phyloP scores from a whole-genome alignment of 1,139 yeast genomes.

The Pichia sp. region DNA sequence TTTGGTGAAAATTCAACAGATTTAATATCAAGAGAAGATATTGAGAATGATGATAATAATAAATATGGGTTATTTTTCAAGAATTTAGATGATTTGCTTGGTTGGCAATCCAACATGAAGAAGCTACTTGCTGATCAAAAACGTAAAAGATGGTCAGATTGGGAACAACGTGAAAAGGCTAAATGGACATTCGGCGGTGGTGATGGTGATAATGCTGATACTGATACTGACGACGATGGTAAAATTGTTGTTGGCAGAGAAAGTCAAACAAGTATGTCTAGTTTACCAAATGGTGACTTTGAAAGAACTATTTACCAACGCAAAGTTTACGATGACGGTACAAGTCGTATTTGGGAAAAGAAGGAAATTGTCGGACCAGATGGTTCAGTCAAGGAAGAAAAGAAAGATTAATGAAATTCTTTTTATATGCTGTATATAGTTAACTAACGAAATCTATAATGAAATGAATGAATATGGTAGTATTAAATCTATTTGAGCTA shows the following conservation, averaged over 20 bases:
- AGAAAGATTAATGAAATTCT: background rate
- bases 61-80: constrained; percentile 46
- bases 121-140: constrained; percentile 26
- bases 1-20: constrained; percentile 18
- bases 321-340: constrained; percentile 62
- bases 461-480: too few relatives aligned
- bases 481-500: background rate
- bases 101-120: constrained; percentile 59
- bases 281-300: constrained; percentile 41
- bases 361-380: constrained; percentile 29
- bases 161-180: constrained; percentile 20
- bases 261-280: constrained; percentile 9
- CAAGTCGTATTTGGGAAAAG: constrained; percentile 38
- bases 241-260: constrained; percentile 34
- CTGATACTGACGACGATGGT: constrained; percentile 36
- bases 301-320: constrained; percentile 47
- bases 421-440: background rate
- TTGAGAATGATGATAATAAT: constrained; percentile 33
- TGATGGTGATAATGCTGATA: background rate
- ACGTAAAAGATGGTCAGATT: constrained; percentile 20
- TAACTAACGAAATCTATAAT: background rate
- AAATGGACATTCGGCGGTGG: constrained; percentile 26
- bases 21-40: constrained; percentile 35
- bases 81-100: constrained; percentile 57
- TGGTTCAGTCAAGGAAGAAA: constrained; percentile 8